These are phyloP conservation scores for Naganishia randhawae DNA, from an alignment of 768 basidiomycete species.

Conservation along the genomic window DNA sequence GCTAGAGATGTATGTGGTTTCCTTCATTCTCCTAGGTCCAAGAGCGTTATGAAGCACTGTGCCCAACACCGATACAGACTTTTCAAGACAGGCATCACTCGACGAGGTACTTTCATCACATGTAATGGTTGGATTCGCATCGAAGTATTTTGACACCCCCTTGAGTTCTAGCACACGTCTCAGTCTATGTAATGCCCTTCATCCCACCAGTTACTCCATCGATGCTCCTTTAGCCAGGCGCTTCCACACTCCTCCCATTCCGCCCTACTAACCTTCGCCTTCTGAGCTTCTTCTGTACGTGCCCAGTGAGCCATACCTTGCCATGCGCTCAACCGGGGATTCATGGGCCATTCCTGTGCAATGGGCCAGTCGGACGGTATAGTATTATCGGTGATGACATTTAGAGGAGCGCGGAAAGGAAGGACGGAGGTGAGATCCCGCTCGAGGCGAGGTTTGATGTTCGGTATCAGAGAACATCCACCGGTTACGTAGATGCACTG, in stretches of 20 bases:
- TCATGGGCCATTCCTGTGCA: slow-evolving; percentile 42
- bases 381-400: slow-evolving; percentile 58
- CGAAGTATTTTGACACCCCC: no score
- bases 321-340: slow-evolving; percentile 79
- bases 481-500: slow-evolving; percentile 91
- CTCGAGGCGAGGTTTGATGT: slow-evolving; percentile 65
- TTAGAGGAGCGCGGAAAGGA: slow-evolving; percentile 72
- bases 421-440: slow-evolving; percentile 75
- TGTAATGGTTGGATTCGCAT: no score
- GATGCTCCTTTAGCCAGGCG: slow-evolving; percentile 82
- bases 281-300: slow-evolving; percentile 50
- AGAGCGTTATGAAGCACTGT: no score
- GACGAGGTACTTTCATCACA: no score
- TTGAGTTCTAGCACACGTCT: no score
- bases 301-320: slow-evolving; percentile 75
- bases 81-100: no score
- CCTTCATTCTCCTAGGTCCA: no score
- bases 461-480: slow-evolving; percentile 68
- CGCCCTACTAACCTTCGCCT: slow-evolving; percentile 63
- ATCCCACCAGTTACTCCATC: slow-evolving; percentile 75
- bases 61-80: no score
- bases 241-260: slow-evolving; percentile 90
- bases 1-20: no score
- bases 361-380: slow-evolving; percentile 29
- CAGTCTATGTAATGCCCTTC: slow-evolving; percentile 22